Conservation (phyloP, 2,329 filamentous ascomycete species). For the Coniochaeta prunicola region DNA sequence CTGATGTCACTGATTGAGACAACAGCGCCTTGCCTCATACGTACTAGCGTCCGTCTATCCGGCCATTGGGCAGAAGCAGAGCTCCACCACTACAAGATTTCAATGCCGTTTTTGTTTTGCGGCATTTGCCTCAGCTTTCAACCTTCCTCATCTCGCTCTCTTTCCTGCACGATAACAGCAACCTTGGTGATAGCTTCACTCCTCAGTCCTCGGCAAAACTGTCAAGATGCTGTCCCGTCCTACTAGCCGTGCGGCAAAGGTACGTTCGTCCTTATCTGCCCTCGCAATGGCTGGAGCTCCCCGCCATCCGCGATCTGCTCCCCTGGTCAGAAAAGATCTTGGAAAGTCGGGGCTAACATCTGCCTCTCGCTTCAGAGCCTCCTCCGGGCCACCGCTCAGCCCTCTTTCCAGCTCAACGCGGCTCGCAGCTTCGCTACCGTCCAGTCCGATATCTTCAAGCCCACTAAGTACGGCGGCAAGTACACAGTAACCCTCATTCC, state of each 20-base stretch:
- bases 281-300: constrained; percentile 10
- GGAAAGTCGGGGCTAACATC: constrained; percentile 9
- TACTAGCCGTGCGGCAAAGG: constrained; percentile 50
- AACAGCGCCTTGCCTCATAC: background rate
- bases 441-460: constrained; percentile 96
- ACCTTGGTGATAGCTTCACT: background rate
- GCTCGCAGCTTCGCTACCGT: constrained; percentile 68
- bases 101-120: constrained; percentile 3
- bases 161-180: background rate
- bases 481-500: constrained; percentile 98
- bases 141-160: background rate
- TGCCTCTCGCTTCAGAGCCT: constrained; percentile 35
- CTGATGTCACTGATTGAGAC: background rate
- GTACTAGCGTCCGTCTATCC: background rate
- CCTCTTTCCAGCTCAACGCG: constrained; percentile 22
- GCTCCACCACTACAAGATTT: constrained; percentile 1
- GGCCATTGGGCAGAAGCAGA: background rate
- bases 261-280: constrained; percentile 25
- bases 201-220: constrained; percentile 8
- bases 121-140: constrained; percentile 1
- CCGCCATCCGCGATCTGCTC: background rate
- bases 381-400: constrained; percentile 39
- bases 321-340: background rate
- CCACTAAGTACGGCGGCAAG: constrained; percentile 97
- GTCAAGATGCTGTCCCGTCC: constrained; percentile 51